Conservation (phyloP, 1,284 basidiomycete genomes). For the Rhodotorula sp. region DNA sequence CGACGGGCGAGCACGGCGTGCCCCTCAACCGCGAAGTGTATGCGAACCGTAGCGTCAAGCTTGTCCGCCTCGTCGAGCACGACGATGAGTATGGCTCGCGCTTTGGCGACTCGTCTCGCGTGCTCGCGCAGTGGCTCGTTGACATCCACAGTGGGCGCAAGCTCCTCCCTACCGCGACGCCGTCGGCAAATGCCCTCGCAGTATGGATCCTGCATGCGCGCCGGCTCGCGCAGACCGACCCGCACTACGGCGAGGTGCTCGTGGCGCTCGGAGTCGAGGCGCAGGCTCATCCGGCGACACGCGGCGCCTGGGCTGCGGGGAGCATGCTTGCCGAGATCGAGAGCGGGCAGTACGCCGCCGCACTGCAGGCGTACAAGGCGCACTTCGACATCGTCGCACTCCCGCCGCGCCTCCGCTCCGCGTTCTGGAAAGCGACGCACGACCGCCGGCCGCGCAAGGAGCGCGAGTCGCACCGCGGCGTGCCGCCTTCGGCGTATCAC, state of each 20-base stretch:
- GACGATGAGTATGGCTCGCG: neutral
- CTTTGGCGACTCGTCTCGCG: neutral
- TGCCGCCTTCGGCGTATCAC: conserved; percentile 6
- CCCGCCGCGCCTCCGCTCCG: neutral
- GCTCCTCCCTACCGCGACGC: neutral
- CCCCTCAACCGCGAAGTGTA: neutral
- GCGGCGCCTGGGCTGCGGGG: neutral
- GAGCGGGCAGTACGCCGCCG: neutral
- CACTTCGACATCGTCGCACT: conserved; percentile 7
- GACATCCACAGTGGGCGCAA: neutral
- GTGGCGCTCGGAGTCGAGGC: neutral
- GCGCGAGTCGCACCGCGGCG: neutral
- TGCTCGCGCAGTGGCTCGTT: neutral
- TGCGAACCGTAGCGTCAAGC: too few species aligned
- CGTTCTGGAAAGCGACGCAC: neutral
- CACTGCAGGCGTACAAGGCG: conserved; percentile 5
- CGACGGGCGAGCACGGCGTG: neutral
- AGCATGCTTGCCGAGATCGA: conserved; percentile 2
- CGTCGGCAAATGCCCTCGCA: conserved; percentile 2
- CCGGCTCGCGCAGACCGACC: neutral
- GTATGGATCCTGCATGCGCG: neutral
- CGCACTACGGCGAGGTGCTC: neutral
- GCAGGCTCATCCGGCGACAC: neutral
- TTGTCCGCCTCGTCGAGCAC: conserved; percentile 3
- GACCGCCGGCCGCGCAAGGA: neutral